Conservation (phyloP, 176 grass and related monocot genomes). For the Pontederia crassipes region DNA sequence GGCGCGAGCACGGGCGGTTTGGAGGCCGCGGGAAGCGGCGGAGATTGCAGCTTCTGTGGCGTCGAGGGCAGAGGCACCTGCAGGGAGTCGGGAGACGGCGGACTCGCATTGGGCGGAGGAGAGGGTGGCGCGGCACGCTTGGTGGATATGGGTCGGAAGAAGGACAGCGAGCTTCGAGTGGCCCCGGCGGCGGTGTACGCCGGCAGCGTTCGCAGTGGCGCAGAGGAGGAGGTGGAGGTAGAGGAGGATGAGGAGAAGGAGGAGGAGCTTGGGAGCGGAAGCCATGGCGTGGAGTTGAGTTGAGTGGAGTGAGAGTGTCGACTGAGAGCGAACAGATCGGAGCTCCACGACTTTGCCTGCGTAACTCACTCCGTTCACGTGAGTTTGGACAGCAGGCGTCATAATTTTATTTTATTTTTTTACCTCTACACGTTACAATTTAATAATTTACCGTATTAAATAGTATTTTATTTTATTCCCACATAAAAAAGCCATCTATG, state of each 20-base stretch:
- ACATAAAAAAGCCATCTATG: too few species aligned
- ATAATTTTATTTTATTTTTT: too few species aligned
- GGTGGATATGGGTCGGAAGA: slow-evolving; percentile 26
- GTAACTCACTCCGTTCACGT: too few species aligned
- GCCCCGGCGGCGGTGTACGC: neutral
- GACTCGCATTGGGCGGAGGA: slow-evolving; percentile 46
- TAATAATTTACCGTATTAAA: too few species aligned
- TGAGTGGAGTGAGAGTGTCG: neutral
- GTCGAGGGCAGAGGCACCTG: slow-evolving; percentile 30
- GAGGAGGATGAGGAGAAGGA: slow-evolving; percentile 10
- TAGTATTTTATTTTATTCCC: too few species aligned
- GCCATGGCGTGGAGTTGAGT: slow-evolving; percentile 9
- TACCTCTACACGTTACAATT: too few species aligned
- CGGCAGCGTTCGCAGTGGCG: neutral
- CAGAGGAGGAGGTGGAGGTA: slow-evolving; percentile 4
- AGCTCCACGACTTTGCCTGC: too few species aligned
- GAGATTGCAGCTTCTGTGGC: slow-evolving; percentile 35
- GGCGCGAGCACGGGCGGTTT: slow-evolving; percentile 44
- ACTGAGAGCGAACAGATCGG: neutral
- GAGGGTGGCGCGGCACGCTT: slow-evolving; percentile 71
- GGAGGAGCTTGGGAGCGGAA: slow-evolving; percentile 13
- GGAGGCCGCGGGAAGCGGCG: slow-evolving; percentile 31
- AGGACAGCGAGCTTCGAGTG: slow-evolving; percentile 5
- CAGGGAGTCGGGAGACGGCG: slow-evolving; percentile 32
- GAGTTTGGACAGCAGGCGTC: too few species aligned